phyloP scores from a whole-genome alignment of 1,284 basidiomycete species.

The Tausonia pullulans region DNA sequence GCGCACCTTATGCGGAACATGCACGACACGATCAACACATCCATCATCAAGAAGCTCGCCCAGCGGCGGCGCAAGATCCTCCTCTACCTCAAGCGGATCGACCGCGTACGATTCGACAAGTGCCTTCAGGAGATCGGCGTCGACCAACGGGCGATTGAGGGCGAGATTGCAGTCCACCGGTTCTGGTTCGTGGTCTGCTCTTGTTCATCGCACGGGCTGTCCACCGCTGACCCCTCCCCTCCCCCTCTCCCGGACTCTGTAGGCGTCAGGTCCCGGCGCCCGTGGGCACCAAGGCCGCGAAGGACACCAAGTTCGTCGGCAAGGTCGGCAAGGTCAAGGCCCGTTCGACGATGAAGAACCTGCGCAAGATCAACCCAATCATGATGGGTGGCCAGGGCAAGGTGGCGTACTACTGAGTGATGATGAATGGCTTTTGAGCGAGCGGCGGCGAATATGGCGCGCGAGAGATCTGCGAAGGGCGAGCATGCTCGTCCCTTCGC shows the following conservation, averaged over 20 bases:
- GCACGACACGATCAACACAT: constrained; percentile 5
- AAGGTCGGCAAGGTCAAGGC: neutral
- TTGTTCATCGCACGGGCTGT: neutral
- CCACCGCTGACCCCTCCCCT: neutral
- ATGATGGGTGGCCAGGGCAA: too few relatives aligned
- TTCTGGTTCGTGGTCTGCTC: constrained; percentile 6
- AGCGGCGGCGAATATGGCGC: too few relatives aligned
- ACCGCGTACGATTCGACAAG: constrained; percentile 14
- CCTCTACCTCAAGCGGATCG: constrained; percentile 13
- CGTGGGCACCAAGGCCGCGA: neutral
- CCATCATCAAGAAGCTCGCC: neutral
- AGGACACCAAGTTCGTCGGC: constrained; percentile 10
- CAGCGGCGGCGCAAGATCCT: constrained; percentile 4
- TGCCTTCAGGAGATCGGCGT: constrained; percentile 15
- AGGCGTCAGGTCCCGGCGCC: constrained; percentile 14
- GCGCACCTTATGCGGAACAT: constrained; percentile 8
- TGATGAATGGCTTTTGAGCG: too few relatives aligned
- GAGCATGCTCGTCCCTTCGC: too few relatives aligned
- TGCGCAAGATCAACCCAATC: too few relatives aligned
- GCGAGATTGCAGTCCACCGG: constrained; percentile 12
- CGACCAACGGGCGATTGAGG: constrained; percentile 16
- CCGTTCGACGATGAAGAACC: too few relatives aligned
- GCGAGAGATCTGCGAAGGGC: too few relatives aligned
- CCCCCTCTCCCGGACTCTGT: neutral
- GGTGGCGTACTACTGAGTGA: too few relatives aligned